A percentile compares a stretch with the other conserved stretches of the same genome.
Evolutionary conservation across 2,329 filamentous ascomycete genomes (phyloP).

Genomic region (Epichloe uncinata): DNA sequence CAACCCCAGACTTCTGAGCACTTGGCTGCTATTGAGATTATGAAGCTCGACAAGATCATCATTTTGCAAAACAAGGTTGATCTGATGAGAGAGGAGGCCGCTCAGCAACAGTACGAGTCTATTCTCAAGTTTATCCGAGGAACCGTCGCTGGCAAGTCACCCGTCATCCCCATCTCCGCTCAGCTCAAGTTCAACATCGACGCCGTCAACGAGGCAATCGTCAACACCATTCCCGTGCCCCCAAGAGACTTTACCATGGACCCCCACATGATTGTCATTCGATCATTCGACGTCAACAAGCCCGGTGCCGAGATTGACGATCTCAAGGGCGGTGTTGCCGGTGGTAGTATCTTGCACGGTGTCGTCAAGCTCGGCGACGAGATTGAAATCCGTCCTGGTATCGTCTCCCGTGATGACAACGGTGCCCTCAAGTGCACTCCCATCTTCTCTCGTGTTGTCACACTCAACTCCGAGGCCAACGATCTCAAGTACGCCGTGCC

Average conservation of each 20-base stretch:
- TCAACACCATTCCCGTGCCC: constrained; percentile 89
- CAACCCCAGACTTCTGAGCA: constrained; percentile 98
- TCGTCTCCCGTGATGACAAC: constrained; percentile 87
- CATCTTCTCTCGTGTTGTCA: constrained; percentile 90
- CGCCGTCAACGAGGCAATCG: constrained; percentile 89
- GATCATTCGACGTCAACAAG: constrained; percentile 99
- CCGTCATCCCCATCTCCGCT: constrained; percentile 91
- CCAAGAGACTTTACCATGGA: constrained; percentile 80
- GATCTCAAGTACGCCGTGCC: constrained; percentile 97
- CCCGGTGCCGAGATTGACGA: constrained; percentile 97
- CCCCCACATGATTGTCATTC: constrained; percentile 98
- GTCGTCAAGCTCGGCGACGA: constrained; percentile 95
- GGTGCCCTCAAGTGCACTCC: constrained; percentile 93
- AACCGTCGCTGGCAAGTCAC: constrained; percentile 87
- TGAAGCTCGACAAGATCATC: constrained; percentile 99
- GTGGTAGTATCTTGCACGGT: constrained; percentile 92
- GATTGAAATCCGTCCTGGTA: constrained; percentile 97
- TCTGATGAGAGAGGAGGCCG: constrained; percentile 90
- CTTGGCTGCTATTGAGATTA: constrained; percentile 97
- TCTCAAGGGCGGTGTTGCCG: constrained; percentile 94
- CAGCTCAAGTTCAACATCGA: constrained; percentile 99
- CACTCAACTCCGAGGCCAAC: constrained; percentile 95
- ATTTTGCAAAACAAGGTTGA: constrained; percentile 99
- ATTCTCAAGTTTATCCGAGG: constrained; percentile 98
- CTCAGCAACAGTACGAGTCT: constrained; percentile 86